A percentile compares a stretch with the other conserved stretches of the same genome.
Conservation (phyloP, 2,329 filamentous ascomycete genomes). For the Claviceps purpurea region DNA sequence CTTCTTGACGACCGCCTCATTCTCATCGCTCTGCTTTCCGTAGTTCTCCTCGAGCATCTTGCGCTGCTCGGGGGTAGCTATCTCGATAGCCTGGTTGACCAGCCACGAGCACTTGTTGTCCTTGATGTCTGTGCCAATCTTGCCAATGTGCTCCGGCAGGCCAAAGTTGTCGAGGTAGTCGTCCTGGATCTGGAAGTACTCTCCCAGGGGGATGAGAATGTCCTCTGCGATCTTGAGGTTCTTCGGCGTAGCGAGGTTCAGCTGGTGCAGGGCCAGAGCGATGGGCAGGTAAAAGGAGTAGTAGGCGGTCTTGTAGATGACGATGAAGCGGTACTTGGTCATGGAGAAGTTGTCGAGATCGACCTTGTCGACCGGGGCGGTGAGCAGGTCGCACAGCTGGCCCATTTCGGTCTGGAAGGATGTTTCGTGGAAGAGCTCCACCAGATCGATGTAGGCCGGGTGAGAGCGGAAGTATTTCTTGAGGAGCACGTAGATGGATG, state of each 20-base stretch:
- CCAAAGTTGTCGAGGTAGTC: conserved; percentile 99
- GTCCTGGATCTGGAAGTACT: conserved; percentile 99
- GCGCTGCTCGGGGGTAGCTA: conserved; percentile 73
- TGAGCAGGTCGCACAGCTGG: conserved; percentile 88
- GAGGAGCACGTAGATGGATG: conserved; percentile 77
- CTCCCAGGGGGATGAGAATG: conserved; percentile 91
- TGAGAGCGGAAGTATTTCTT: conserved; percentile 89
- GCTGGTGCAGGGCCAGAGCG: conserved; percentile 74
- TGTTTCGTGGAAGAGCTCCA: conserved; percentile 94
- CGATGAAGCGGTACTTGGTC: conserved; percentile 94
- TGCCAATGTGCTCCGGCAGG: conserved; percentile 82
- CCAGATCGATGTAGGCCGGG: conserved; percentile 74
- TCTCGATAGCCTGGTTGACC: conserved; percentile 81
- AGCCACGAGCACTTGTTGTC: conserved; percentile 99
- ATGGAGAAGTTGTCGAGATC: conserved; percentile 92
- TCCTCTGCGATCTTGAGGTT: conserved; percentile 83
- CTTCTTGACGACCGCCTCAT: conserved; percentile 78
- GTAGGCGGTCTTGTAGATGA: conserved; percentile 98
- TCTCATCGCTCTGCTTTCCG: conserved; percentile 72
- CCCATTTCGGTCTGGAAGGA: conserved; percentile 91
- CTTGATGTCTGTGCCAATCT: conserved; percentile 97
- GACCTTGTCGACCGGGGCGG: conserved; percentile 85
- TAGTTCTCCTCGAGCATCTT: conserved; percentile 85
- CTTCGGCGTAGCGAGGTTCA: conserved; percentile 69
- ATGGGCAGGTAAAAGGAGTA: conserved; percentile 99